phyloP scores from a whole-genome alignment of 148 eudicot genomes.

The Tetragonia tetragonoides region DNA sequence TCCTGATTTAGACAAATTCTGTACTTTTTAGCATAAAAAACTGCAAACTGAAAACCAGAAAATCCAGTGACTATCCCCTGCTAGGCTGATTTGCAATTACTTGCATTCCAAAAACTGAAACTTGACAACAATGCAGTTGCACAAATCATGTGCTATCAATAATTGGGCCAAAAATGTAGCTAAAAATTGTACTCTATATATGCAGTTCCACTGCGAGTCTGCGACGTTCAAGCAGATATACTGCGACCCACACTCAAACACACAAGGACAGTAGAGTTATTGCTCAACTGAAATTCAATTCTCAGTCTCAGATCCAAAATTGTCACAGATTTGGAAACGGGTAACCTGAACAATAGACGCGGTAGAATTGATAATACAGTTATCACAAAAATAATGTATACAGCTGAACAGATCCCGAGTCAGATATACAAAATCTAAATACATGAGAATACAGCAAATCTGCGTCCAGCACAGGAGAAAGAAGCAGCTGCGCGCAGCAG shows the following conservation, averaged over 20 bases:
- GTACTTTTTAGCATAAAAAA: constrained; percentile 1
- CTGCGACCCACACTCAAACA: background rate
- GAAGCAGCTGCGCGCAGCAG: too few species aligned
- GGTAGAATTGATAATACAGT: too few species aligned
- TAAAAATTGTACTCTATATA: background rate
- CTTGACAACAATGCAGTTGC: constrained; percentile 12
- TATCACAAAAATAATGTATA: background rate
- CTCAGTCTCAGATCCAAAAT: background rate
- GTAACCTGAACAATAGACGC: background rate
- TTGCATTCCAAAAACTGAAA: constrained; percentile 2
- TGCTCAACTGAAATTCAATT: background rate
- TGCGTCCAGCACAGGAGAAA: too few species aligned
- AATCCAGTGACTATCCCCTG: background rate
- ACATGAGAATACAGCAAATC: too few species aligned
- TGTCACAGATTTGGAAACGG: background rate
- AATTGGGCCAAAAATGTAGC: constrained; percentile 5
- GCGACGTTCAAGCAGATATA: background rate
- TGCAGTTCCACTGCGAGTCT: background rate
- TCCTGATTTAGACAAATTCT: constrained; percentile 10
- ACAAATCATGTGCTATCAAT: constrained; percentile 10
- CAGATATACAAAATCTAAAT: too few species aligned
- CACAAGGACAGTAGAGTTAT: background rate
- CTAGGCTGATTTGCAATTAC: background rate
- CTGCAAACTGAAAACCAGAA: background rate
- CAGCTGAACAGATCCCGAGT: background rate